Base-by-base conservation (phyloP, 202 grass and related monocot genomes). In the Setaria viridis region DNA sequence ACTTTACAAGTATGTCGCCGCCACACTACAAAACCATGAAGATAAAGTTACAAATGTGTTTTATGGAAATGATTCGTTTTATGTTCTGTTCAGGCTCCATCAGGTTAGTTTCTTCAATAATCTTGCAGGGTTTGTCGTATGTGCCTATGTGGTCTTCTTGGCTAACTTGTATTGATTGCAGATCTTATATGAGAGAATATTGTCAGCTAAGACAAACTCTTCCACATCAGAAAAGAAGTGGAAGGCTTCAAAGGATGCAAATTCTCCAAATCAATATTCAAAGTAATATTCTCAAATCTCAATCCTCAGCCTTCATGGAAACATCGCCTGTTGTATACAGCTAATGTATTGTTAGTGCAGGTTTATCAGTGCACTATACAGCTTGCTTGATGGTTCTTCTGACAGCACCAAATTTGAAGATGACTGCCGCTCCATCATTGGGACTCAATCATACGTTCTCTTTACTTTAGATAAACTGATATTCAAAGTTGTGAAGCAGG, bases 391-490 rank as follows among this genome's bases (percentile, higher is more conserved):
- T 93, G 97, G 97, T 68, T 97, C 94, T 69, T 86, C 82, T 68
- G 97, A 97, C 70, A 99, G 89, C 80, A 94, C 93, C 25, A 99
- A 99, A 84, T 99, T 96, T 87, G 97, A 99, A 89, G 97, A 99
- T 79, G 97, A 99, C 53, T 99, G 97, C 42, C 93, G 91, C 79
- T 87, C 90, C 80, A 91, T 89, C 55, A 94, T 97, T 51, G 93
- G 93, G 32, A 96, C 88, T 80, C 91, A 99, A 64, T 97, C 97
- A 43, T 99, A 99, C 87, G 90, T 97, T 76, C 89, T 99, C 32
- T 99, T 97, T 67, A 99, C 97, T 69, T 90, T 99, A 69, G 97
- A 99, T 87, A 96, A 97, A 80, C 76, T 99, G 90, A 99, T 99
- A 82, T 93, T 88, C 82, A 99, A 99, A 94, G 84, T 97, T 67